Percentiles rank a stretch among this genome's conserved stretches.
phyloP scores from a whole-genome alignment of 2,329 filamentous ascomycete genomes.

The Colletotrichum sp. region DNA sequence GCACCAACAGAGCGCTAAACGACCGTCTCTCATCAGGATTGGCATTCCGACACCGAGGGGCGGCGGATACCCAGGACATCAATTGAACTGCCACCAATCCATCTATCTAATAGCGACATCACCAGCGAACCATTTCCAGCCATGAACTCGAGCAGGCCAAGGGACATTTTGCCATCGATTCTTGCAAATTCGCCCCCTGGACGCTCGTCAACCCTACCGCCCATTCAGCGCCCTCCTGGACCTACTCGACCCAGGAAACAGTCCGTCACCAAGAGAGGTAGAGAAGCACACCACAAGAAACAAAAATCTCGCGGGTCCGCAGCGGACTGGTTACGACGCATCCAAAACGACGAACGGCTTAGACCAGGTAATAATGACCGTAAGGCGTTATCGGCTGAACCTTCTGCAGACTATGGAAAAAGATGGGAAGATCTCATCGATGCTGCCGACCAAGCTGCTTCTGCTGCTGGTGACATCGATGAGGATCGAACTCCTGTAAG shows the following conservation, averaged over 20 bases:
- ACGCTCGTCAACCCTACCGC: conserved; percentile 86
- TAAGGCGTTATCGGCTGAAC: conserved; percentile 88
- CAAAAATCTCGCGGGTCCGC: conserved; percentile 75
- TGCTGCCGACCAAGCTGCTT: conserved; percentile 75
- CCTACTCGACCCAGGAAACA: conserved; percentile 80
- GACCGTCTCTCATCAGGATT: conserved; percentile 55
- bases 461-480: conserved; percentile 88
- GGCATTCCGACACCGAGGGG: conserved; percentile 73
- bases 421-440: conserved; percentile 97
- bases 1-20: conserved; percentile 9
- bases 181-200: conserved; percentile 82
- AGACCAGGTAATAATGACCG: conserved; percentile 72
- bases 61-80: conserved; percentile 68
- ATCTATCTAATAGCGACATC: conserved; percentile 61
- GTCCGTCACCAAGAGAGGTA: conserved; percentile 80
- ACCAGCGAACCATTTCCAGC: conserved; percentile 77
- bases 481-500: conserved; percentile 89
- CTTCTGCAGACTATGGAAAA: conserved; percentile 81
- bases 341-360: conserved; percentile 67
- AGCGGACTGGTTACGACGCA: conserved; percentile 66
- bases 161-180: conserved; percentile 83
- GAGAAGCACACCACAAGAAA: conserved; percentile 80
- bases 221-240: conserved; percentile 76
- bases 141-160: conserved; percentile 63
- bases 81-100: conserved; percentile 76